Conservation (phyloP, 768 basidiomycete genomes). For the Psilocybe tampanensis region DNA sequence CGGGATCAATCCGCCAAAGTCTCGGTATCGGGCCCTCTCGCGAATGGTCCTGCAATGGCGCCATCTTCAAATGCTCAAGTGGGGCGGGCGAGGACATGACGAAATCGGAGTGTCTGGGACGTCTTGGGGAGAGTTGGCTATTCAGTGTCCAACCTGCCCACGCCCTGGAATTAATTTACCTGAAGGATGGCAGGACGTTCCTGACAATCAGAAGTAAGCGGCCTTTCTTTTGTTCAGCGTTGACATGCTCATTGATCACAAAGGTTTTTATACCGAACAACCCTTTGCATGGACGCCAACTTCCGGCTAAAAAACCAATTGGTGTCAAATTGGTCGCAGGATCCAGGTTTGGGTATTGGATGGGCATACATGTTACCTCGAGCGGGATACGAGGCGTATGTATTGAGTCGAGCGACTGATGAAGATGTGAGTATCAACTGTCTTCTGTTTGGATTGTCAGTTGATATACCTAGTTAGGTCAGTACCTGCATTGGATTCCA, state of each 20-base stretch:
- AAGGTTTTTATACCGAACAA: too few species aligned
- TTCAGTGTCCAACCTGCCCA: conserved; percentile 7
- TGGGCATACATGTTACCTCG: conserved; percentile 4
- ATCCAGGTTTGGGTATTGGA: conserved; percentile 7
- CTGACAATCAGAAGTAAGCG: neutral
- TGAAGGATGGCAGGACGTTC: conserved; percentile 1
- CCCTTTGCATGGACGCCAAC: too few species aligned
- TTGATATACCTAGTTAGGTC: conserved; percentile 15
- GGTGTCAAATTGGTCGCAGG: conserved; percentile 6
- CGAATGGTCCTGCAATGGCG: too few species aligned
- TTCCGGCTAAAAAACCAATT: conserved; percentile 11
- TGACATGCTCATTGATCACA: too few species aligned
- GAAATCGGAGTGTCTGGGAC: neutral
- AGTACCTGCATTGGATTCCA: conserved; percentile 26
- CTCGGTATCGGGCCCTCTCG: too few species aligned
- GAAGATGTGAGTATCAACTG: conserved; percentile 2
- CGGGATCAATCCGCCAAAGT: too few species aligned
- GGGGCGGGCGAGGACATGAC: conserved; percentile 2
- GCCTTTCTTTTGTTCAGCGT: too few species aligned
- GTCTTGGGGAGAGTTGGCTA: neutral
- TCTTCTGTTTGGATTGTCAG: too few species aligned
- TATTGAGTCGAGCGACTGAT: neutral
- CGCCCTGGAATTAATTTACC: conserved; percentile 6
- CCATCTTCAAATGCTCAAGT: too few species aligned
- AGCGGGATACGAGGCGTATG: neutral